phyloP scores from a whole-genome alignment of 768 basidiomycete species.

The Filobasidium wieringae region DNA sequence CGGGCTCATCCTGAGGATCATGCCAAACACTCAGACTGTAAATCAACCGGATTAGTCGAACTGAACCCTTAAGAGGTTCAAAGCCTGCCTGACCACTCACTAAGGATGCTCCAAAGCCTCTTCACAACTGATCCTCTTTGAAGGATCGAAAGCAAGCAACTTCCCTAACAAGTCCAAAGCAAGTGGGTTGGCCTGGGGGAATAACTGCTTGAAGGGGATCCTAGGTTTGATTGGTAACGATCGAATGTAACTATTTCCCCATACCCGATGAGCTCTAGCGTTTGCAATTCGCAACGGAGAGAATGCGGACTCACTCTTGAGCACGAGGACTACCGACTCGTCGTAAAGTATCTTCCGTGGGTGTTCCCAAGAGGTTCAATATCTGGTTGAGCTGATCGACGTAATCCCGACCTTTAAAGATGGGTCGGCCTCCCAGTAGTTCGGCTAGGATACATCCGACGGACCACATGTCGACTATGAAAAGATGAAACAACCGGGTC shows the following conservation, averaged over 20 bases:
- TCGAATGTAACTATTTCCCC: slow-evolving; percentile 58
- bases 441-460: slow-evolving; percentile 45
- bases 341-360: slow-evolving; percentile 87
- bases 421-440: slow-evolving; percentile 42
- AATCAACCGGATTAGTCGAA: slow-evolving; percentile 41
- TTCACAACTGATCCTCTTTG: slow-evolving; percentile 89
- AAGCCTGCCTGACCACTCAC: slow-evolving; percentile 17
- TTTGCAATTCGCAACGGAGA: neutral
- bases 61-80: neutral
- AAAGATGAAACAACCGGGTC: neutral
- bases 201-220: slow-evolving; percentile 79
- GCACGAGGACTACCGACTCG: slow-evolving; percentile 88
- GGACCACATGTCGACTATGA: slow-evolving; percentile 42
- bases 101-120: slow-evolving; percentile 92
- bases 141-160: slow-evolving; percentile 90
- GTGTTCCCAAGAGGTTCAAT: slow-evolving; percentile 94
- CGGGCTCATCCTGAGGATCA: slow-evolving; percentile 86
- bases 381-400: slow-evolving; percentile 98
- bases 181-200: slow-evolving; percentile 84
- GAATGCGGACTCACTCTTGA: slow-evolving; percentile 27
- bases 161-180: slow-evolving; percentile 85
- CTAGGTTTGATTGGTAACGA: slow-evolving; percentile 94
- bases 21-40: slow-evolving; percentile 67
- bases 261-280: neutral
- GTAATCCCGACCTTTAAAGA: slow-evolving; percentile 48